Conservation (phyloP, 495 filamentous ascomycete genomes). For the Talaromyces stipitatus region DNA sequence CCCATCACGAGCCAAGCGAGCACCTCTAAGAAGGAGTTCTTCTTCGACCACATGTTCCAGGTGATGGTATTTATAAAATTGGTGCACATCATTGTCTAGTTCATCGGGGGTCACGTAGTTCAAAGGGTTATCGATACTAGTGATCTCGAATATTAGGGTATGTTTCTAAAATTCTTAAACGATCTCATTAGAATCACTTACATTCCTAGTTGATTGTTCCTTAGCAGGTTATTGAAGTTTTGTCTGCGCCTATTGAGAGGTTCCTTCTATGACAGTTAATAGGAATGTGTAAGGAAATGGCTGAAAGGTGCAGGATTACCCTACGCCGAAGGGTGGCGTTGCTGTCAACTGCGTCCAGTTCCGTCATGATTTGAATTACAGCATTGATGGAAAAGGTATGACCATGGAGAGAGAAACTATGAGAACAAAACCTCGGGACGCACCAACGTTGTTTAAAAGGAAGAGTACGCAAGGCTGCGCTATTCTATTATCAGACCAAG, state of each 20-base stretch:
- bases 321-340: neutral
- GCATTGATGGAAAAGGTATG: too few relatives aligned
- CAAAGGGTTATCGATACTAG: conserved; percentile 7
- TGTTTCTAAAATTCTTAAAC: neutral
- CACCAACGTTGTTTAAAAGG: too few relatives aligned
- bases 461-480: too few relatives aligned
- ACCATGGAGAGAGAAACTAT: too few relatives aligned
- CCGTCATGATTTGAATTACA: neutral
- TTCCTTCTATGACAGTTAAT: neutral
- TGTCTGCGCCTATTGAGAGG: neutral
- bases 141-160: neutral
- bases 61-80: conserved; percentile 7
- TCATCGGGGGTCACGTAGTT: conserved; percentile 5
- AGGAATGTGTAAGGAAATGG: neutral
- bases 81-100: conserved; percentile 3
- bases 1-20: conserved; percentile 8
- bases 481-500: too few relatives aligned
- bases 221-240: conserved; percentile 8
- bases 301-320: neutral
- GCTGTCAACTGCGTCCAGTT: neutral
- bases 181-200: neutral
- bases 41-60: conserved; percentile 9
- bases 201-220: conserved; percentile 8
- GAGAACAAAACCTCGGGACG: too few relatives aligned
- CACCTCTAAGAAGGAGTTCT: conserved; percentile 10